Conservation (phyloP, 164 flowering plant species). For the Litsea cubeba region DNA sequence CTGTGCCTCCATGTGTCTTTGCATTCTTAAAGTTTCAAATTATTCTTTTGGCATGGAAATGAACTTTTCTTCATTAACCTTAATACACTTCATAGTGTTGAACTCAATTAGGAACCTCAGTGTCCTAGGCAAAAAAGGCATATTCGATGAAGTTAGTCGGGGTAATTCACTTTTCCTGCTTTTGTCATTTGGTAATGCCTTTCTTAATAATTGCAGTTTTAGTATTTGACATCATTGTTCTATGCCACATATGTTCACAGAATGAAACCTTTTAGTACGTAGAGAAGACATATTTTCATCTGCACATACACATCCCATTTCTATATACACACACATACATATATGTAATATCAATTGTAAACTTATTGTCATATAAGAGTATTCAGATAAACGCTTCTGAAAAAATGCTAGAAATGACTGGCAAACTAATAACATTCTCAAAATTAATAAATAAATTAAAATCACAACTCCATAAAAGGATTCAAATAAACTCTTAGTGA, state of each 20-base stretch:
- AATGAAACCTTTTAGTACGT: not conserved
- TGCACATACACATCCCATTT: too few species aligned
- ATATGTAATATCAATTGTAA: too few species aligned
- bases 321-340: too few species aligned
- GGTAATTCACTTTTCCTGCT: constrained; percentile 17
- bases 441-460: too few species aligned
- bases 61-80: too few species aligned
- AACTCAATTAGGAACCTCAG: constrained; percentile 42
- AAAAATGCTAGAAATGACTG: too few species aligned
- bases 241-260: not conserved
- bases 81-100: too few species aligned
- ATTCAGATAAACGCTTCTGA: too few species aligned
- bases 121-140: constrained; percentile 31
- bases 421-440: too few species aligned
- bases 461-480: too few species aligned
- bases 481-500: too few species aligned
- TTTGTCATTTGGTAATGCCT: not conserved
- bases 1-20: not conserved
- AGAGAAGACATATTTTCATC: not conserved
- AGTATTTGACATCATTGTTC: not conserved
- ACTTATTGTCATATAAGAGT: too few species aligned
- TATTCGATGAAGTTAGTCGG: constrained; percentile 37
- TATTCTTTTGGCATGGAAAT: not conserved
- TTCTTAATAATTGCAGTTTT: not conserved
- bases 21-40: not conserved